phyloP scores from a whole-genome alignment of 163 green algal genomes.

The Scenedesmus sp. region DNA sequence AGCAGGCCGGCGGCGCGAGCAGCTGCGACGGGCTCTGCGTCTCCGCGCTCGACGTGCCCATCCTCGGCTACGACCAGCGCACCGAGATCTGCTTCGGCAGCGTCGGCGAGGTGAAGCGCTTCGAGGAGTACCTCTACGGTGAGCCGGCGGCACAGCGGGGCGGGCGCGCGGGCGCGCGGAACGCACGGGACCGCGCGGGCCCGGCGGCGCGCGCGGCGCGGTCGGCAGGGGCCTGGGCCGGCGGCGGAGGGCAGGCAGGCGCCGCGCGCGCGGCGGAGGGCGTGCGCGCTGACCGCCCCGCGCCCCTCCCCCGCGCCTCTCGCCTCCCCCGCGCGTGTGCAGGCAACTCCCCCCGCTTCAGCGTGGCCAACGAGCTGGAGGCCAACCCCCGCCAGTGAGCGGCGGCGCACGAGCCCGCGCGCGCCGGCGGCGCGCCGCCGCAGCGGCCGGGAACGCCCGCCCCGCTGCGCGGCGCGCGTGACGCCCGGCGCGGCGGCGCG shows the following conservation, averaged over 20 bases:
- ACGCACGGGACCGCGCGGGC: background rate
- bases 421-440: too few relatives aligned
- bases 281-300: too few relatives aligned
- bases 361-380: slow-evolving; percentile 41
- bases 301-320: too few relatives aligned
- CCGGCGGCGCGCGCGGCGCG: background rate
- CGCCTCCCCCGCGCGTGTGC: too few relatives aligned
- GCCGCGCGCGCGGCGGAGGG: too few relatives aligned
- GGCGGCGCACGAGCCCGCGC: too few relatives aligned
- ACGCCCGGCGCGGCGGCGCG: too few relatives aligned
- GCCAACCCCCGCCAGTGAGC: slow-evolving; percentile 41
- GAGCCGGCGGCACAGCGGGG: background rate
- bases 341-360: slow-evolving; percentile 58
- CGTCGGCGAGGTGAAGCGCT: slow-evolving; percentile 83
- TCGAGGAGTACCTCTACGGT: slow-evolving; percentile 94
- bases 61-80: slow-evolving; percentile 83
- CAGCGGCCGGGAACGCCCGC: too few relatives aligned
- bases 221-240: background rate
- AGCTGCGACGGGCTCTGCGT: slow-evolving; percentile 81
- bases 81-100: slow-evolving; percentile 94
- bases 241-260: too few relatives aligned
- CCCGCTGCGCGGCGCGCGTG: too few relatives aligned
- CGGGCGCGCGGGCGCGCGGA: background rate
- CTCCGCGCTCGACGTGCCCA: slow-evolving; percentile 84
- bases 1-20: slow-evolving; percentile 88